These are phyloP conservation scores for Bretschneidera sinensis DNA, from an alignment of 345 rosid species.

Conservation along the genomic window DNA sequence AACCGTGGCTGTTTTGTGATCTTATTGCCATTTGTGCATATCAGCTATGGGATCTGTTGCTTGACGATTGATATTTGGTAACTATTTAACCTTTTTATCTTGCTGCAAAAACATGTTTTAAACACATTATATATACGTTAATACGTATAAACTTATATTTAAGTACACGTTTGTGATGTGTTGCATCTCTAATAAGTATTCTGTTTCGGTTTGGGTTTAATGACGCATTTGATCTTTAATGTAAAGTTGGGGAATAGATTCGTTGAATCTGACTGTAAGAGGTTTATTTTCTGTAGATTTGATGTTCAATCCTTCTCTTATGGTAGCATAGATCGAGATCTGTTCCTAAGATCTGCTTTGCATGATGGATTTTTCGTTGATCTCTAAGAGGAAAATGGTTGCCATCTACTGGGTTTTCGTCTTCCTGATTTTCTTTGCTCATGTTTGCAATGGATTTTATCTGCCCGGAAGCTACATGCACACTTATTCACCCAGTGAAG, in stretches of 20 bases:
- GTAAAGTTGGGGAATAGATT: no score
- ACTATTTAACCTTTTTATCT: neutral
- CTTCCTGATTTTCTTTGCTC: conserved; percentile 34
- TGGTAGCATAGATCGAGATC: conserved; percentile 13
- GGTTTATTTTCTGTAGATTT: conserved; percentile 17
- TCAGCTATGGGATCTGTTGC: neutral
- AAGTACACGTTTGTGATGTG: neutral
- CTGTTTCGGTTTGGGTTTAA: no score
- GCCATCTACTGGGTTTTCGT: conserved; percentile 31
- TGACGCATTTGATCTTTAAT: no score
- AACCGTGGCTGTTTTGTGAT: neutral
- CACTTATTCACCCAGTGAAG: conserved; percentile 48
- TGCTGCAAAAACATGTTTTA: neutral
- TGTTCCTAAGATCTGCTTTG: conserved; percentile 14
- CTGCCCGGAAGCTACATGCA: conserved; percentile 88
- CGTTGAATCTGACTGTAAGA: no score
- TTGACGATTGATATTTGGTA: neutral
- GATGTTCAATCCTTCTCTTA: conserved; percentile 12
- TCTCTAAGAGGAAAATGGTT: conserved; percentile 27
- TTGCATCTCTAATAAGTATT: neutral
- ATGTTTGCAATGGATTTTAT: conserved; percentile 64
- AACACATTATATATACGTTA: neutral
- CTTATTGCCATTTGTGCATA: neutral
- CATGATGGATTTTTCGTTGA: conserved; percentile 9
- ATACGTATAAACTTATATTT: no score